Conservation (phyloP, 2,329 filamentous ascomycete species). For the Colletotrichum gloeosporioides region DNA sequence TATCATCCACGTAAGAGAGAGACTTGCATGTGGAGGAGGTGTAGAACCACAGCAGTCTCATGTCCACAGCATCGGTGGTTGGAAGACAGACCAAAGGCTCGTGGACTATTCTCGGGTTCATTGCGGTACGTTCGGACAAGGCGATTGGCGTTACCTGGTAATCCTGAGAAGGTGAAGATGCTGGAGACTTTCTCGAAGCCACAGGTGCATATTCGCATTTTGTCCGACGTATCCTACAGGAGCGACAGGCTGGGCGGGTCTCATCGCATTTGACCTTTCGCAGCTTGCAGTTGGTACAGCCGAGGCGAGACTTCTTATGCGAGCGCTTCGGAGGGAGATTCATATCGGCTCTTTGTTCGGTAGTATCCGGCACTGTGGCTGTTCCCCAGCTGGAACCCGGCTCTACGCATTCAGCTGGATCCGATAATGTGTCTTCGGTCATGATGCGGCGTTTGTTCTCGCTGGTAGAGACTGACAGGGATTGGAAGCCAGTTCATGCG, state of each 20-base stretch:
- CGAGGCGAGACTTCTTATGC: neutral
- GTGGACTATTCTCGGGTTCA: neutral
- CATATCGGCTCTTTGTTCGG: neutral
- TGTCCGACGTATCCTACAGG: slow-evolving; percentile 8
- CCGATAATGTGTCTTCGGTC: neutral
- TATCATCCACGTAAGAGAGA: neutral
- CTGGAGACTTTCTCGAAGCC: neutral
- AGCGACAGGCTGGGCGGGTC: slow-evolving; percentile 19
- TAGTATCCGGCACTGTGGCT: neutral
- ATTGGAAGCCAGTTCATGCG: neutral
- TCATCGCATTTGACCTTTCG: slow-evolving; percentile 34
- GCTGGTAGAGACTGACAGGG: neutral
- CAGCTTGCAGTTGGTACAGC: slow-evolving; percentile 21
- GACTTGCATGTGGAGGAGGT: neutral
- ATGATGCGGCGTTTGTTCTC: neutral
- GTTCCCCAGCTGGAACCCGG: neutral
- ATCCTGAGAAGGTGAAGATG: neutral
- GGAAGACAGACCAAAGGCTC: neutral
- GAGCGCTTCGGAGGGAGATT: neutral
- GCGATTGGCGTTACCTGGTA: neutral
- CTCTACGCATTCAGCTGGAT: neutral
- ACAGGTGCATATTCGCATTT: neutral
- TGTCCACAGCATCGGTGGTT: neutral
- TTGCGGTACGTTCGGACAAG: neutral
- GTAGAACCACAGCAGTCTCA: neutral